Evolutionary conservation across 768 basidiomycete species (phyloP).

Genomic region (Lentinula lateritia): DNA sequence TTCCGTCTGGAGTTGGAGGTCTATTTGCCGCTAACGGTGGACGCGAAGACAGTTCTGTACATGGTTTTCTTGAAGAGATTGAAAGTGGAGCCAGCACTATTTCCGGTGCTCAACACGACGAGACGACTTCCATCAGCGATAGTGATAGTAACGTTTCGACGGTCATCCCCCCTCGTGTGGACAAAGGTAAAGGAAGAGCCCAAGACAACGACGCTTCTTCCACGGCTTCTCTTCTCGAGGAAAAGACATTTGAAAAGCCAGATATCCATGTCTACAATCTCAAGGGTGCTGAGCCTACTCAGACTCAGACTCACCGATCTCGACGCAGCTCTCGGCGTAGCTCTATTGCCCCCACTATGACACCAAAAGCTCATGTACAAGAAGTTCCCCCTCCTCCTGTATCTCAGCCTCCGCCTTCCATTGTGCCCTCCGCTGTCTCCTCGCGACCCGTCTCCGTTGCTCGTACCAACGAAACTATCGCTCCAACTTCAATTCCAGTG

Average conservation of each 20-base stretch:
- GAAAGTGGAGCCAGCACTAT: conserved; percentile 27
- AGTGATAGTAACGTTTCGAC: conserved; percentile 29
- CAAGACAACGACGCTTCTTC: conserved; percentile 26
- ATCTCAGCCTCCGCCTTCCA: neutral
- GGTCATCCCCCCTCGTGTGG: conserved; percentile 14
- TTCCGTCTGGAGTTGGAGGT: conserved; percentile 35
- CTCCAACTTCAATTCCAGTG: conserved; percentile 2
- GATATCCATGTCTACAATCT: conserved; percentile 57
- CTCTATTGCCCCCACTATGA: conserved; percentile 20
- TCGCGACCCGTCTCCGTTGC: neutral
- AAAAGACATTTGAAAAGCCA: conserved; percentile 45
- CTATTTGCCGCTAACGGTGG: conserved; percentile 28
- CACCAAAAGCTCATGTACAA: conserved; percentile 24
- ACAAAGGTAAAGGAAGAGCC: conserved; percentile 51
- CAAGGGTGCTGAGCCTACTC: conserved; percentile 1
- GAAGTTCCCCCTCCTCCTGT: neutral
- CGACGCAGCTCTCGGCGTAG: conserved; percentile 8
- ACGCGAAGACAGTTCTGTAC: conserved; percentile 33
- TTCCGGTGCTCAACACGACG: conserved; percentile 20
- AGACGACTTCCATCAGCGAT: conserved; percentile 20
- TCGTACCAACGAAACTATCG: neutral
- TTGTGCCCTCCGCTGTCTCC: neutral
- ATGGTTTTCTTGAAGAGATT: conserved; percentile 62
- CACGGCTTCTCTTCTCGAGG: conserved; percentile 33
- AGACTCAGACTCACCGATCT: neutral